These are phyloP conservation scores for Amanita rimosa DNA, from an alignment of 768 basidiomycete genomes.

Conservation along the genomic window DNA sequence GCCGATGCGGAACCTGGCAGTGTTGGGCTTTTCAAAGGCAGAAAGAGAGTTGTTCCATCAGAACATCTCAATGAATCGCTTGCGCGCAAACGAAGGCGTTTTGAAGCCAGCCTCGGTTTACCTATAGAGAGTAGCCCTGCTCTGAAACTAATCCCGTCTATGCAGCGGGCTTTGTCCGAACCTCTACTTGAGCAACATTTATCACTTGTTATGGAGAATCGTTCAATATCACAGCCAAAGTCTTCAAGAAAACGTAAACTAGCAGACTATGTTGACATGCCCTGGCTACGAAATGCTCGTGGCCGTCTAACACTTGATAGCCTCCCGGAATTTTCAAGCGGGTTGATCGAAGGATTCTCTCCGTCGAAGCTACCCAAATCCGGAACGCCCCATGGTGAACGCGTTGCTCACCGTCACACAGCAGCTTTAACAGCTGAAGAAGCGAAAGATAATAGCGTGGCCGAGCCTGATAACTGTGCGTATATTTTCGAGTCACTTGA, in stretches of 20 bases:
- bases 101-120: neutral
- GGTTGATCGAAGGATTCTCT: neutral
- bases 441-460: neutral
- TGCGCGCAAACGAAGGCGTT: neutral
- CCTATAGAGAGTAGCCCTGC: neutral
- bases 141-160: neutral
- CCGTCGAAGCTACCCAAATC: neutral
- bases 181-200: neutral
- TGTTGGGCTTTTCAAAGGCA: neutral
- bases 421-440: neutral
- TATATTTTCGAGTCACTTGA: neutral
- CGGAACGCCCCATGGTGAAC: neutral
- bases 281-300: neutral
- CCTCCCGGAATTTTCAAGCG: neutral
- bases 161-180: neutral
- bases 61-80: neutral
- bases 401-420: neutral
- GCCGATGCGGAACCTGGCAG: neutral
- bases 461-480: neutral
- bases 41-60: neutral
- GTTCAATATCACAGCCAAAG: neutral
- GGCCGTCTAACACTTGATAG: neutral
- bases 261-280: neutral
- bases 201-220: neutral
- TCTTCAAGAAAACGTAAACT: constrained; percentile 2